Conservation (phyloP, 1,284 basidiomycete genomes). For the Trametes sp. region DNA sequence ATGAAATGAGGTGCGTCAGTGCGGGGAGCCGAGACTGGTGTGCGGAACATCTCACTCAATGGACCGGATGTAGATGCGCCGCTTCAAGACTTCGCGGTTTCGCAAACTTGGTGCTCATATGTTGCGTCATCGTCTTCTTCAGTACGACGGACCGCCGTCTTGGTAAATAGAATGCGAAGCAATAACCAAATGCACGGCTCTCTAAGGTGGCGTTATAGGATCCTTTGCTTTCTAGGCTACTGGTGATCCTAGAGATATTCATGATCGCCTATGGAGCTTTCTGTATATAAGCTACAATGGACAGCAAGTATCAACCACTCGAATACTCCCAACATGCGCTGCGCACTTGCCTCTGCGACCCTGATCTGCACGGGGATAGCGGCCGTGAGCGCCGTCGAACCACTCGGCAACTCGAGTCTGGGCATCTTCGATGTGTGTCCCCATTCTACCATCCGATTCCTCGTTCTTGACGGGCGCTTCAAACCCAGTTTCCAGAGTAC, state of each 20-base stretch:
- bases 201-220: too few relatives aligned
- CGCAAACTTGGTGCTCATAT: not conserved
- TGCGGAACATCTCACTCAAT: not conserved
- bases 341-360: not conserved
- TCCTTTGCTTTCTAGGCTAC: too few relatives aligned
- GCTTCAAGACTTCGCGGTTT: not conserved
- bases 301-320: not conserved
- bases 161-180: not conserved
- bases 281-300: not conserved
- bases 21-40: not conserved
- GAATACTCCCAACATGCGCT: not conserved
- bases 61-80: not conserved
- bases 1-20: not conserved
- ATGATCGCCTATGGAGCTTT: not conserved
- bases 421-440: constrained; percentile 4
- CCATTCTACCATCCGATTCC: not conserved
- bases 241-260: too few relatives aligned
- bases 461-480: not conserved
- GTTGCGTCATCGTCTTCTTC: not conserved
- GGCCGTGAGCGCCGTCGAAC: not conserved
- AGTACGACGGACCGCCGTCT: not conserved
- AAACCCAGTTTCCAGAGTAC: constrained; percentile 29
- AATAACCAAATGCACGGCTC: not conserved
- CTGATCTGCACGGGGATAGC: not conserved
- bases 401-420: not conserved